A percentile compares a stretch with the other conserved stretches of the same genome.
phyloP scores from a whole-genome alignment of 2,329 filamentous ascomycete species.

The Furcasterigmium sp. region DNA sequence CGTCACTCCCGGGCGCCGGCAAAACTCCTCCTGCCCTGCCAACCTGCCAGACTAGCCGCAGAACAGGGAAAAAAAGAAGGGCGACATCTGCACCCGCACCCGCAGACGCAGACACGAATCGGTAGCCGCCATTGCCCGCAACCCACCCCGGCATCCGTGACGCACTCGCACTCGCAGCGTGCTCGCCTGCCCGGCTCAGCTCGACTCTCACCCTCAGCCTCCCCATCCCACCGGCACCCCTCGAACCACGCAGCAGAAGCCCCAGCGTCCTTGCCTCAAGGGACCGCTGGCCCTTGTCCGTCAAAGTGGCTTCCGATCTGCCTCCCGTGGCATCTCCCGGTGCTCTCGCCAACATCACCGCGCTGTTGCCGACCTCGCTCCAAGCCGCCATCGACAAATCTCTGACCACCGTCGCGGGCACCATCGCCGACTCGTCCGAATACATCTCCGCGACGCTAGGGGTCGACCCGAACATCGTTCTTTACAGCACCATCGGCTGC shows the following conservation, averaged over 20 bases:
- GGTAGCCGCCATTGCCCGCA: not conserved
- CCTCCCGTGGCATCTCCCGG: constrained; percentile 55
- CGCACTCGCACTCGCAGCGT: too few species aligned
- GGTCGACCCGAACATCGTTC: constrained; percentile 38
- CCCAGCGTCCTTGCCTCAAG: constrained; percentile 14
- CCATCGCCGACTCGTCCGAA: constrained; percentile 41
- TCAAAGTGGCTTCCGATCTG: constrained; percentile 60
- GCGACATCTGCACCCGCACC: too few species aligned
- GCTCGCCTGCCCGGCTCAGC: too few species aligned
- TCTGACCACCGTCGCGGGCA: constrained; percentile 40
- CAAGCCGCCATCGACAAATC: constrained; percentile 51
- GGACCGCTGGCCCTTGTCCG: constrained; percentile 21
- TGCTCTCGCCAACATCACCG: constrained; percentile 56
- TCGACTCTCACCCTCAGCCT: too few species aligned
- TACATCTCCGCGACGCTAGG: constrained; percentile 48
- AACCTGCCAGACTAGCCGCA: too few species aligned
- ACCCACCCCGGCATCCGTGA: too few species aligned
- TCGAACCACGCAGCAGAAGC: not conserved
- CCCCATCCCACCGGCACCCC: not conserved
- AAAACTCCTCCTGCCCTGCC: not conserved
- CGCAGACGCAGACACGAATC: too few species aligned
- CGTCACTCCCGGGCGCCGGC: constrained; percentile 2
- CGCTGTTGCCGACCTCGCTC: constrained; percentile 38
- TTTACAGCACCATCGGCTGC: constrained; percentile 45
- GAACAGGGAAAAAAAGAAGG: too few species aligned